Evolutionary conservation across 768 basidiomycete species (phyloP).

Genomic region (Tubosaeta sp.): DNA sequence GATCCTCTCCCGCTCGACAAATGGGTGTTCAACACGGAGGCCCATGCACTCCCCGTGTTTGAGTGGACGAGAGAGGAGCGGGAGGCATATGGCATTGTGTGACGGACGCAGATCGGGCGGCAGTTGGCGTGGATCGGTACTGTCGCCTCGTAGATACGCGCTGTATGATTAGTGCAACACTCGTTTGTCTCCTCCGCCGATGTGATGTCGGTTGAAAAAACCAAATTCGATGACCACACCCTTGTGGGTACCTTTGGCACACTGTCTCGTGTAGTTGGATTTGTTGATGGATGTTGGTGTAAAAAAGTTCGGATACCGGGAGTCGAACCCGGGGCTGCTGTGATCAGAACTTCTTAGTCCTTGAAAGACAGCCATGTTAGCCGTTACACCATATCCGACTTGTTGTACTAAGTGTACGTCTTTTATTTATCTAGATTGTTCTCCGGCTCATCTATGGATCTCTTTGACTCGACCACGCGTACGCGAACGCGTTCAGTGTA

Average conservation of each 20-base stretch:
- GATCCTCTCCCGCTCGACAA: constrained; percentile 51
- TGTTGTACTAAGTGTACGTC: neutral
- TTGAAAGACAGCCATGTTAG: constrained; percentile 35
- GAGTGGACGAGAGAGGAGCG: constrained; percentile 56
- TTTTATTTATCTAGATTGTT: neutral
- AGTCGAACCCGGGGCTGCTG: constrained; percentile 35
- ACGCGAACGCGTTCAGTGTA: too few species aligned
- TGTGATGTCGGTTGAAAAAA: neutral
- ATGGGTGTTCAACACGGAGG: constrained; percentile 67
- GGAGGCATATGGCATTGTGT: constrained; percentile 33
- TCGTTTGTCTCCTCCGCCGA: neutral
- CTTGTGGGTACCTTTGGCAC: too few species aligned
- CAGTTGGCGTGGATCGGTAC: neutral
- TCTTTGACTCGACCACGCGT: too few species aligned
- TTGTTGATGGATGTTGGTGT: neutral
- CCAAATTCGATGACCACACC: too few species aligned
- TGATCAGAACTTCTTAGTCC: constrained; percentile 12
- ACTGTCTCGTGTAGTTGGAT: neutral
- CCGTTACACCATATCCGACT: constrained; percentile 34
- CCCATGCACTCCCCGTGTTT: constrained; percentile 76
- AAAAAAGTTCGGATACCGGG: constrained; percentile 33
- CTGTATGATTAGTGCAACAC: neutral
- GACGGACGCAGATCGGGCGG: neutral
- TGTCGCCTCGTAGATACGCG: neutral
- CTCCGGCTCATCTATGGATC: neutral